Base-by-base conservation (phyloP, 495 filamentous ascomycete genomes). In the Tuber microsphaerosporum region DNA sequence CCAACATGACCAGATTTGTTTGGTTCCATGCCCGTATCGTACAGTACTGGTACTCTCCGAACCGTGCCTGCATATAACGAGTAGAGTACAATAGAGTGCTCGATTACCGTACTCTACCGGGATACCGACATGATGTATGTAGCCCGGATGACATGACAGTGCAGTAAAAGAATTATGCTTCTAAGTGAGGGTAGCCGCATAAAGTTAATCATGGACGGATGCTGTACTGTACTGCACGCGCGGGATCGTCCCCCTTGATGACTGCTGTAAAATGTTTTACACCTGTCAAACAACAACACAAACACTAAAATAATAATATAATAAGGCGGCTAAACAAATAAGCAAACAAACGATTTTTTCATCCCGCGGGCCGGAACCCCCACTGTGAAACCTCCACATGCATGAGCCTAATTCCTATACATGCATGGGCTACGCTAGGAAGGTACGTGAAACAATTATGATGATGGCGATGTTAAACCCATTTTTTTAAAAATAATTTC, bases 181-280 rank as follows among this genome's bases (percentile, higher is more conserved):
- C 48, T 22, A 12, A 56, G 6, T 10, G 22, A 14, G 9, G n/a
- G 51, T 9, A 26, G 51, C 10, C 9, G 51, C 51, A 61, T n/a
- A 26, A n/a, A n/a, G n/a, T n/a, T n/a, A n/a, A 12, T 39, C 48
- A 31, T 26, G 0, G n/a, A 61, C 51, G n/a, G n/a, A n/a, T 56
- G 22, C 48, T 10, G 20, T 51, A 56, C 48, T 3, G 48, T 12
- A 12, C 48, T 12, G 48, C 2, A 12, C n/a, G 51, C 10, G 51
- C 51, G 51, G 51, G n/a, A 61, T 61, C 51, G 51, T 0, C 12
- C 1, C 22, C 6, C 22, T 56, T 12, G 22, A 14, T 26, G 22
- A 56, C 22, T 56, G 48, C 48, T 61, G 51, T 61, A 41, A 61
- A 61, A 65, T 65, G 26, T 65, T 65, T 65, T 65, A 65, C 56